Conservation (phyloP, 2,329 filamentous ascomycete genomes). For the Ophidiomyces ophidiicola region DNA sequence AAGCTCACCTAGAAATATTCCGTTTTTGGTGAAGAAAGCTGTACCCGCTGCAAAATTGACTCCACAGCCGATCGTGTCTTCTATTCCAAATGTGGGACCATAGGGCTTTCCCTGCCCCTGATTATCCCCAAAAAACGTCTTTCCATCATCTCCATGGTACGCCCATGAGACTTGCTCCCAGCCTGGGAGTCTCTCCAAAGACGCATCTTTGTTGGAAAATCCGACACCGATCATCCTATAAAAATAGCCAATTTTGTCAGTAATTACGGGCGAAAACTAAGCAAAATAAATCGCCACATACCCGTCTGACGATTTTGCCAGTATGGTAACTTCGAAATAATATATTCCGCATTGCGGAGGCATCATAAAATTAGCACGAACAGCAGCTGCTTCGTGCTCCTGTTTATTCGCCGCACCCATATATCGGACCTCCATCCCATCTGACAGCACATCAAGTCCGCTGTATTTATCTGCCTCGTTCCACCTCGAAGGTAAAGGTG, state of each 20-base stretch:
- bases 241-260: conserved; percentile 15
- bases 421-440: conserved; percentile 60
- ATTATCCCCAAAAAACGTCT: conserved; percentile 47
- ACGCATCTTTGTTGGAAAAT: conserved; percentile 48
- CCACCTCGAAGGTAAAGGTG: conserved; percentile 70
- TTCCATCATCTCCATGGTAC: conserved; percentile 56
- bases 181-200: conserved; percentile 49
- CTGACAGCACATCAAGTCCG: conserved; percentile 59
- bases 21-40: conserved; percentile 56
- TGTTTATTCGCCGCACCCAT: conserved; percentile 44
- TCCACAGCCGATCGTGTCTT: conserved; percentile 53
- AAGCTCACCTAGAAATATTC: conserved; percentile 42
- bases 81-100: conserved; percentile 46
- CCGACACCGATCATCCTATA: conserved; percentile 42
- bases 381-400: conserved; percentile 65
- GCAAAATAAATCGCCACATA: conserved; percentile 28
- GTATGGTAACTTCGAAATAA: conserved; percentile 69
- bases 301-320: conserved; percentile 57
- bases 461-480: conserved; percentile 62
- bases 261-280: conserved; percentile 25
- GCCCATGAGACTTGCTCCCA: conserved; percentile 56
- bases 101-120: conserved; percentile 45
- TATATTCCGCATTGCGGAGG: conserved; percentile 84
- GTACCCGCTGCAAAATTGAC: conserved; percentile 50
- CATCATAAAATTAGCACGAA: conserved; percentile 76